Conservation (phyloP, 177 flowering plant genomes). For the Vitis hybrid region DNA sequence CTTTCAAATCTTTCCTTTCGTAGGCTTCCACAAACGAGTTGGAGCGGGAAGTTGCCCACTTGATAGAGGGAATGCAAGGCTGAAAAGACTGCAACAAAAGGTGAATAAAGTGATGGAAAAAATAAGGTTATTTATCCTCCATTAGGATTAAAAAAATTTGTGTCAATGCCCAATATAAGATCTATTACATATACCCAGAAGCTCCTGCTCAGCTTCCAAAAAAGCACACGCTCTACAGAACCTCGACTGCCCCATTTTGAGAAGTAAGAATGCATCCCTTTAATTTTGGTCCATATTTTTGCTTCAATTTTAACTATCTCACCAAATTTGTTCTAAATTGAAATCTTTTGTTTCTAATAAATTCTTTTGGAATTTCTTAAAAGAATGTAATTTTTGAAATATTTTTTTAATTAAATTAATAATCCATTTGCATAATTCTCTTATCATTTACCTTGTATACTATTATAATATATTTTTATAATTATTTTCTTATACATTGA, state of each 20-base stretch:
- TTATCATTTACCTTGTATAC: too few relatives aligned
- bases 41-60: constrained; percentile 49
- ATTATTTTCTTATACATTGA: too few relatives aligned
- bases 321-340: background rate
- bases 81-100: constrained; percentile 40
- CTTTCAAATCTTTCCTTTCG: background rate
- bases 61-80: constrained; percentile 53
- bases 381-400: too few relatives aligned
- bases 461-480: too few relatives aligned
- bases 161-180: too few relatives aligned
- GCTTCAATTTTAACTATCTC: background rate
- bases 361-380: too few relatives aligned
- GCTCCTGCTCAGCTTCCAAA: constrained; percentile 40
- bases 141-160: background rate
- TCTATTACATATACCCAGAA: constrained; percentile 3
- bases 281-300: background rate
- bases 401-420: too few relatives aligned
- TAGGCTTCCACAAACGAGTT: constrained; percentile 65
- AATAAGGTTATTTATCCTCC: too few relatives aligned
- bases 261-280: constrained; percentile 8
- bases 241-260: constrained; percentile 74
- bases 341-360: too few relatives aligned
- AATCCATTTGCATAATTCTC: too few relatives aligned
- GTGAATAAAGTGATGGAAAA: constrained; percentile 16
- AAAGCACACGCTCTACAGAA: constrained; percentile 41